These are phyloP conservation scores for Pythium vanterpoolii DNA, from an alignment of 352 stramenopile species.

Conservation along the genomic window DNA sequence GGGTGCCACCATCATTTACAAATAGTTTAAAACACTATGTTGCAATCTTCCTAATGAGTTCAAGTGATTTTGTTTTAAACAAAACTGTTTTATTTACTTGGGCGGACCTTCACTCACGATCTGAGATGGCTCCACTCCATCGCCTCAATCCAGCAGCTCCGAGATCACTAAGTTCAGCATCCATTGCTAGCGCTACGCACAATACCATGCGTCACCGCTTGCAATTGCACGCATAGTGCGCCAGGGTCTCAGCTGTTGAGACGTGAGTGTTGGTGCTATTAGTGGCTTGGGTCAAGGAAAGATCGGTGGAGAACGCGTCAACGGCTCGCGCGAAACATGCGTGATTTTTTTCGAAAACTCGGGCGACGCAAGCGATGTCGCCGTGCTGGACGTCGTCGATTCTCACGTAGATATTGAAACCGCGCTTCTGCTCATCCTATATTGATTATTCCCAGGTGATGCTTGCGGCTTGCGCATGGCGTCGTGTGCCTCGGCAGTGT, in stretches of 20 bases:
- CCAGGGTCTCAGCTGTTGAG: neutral
- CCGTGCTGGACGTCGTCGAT: neutral
- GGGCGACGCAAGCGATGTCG: neutral
- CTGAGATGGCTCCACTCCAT: slow-evolving; percentile 8
- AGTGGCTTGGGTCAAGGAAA: neutral
- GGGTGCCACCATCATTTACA: neutral
- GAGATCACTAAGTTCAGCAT: too few species aligned
- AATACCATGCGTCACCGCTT: neutral
- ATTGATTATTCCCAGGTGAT: too few species aligned
- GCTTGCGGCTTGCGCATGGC: too few species aligned
- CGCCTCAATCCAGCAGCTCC: neutral
- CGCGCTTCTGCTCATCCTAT: neutral
- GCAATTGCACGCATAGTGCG: neutral
- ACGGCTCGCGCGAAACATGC: slow-evolving; percentile 15
- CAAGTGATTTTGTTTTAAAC: too few species aligned
- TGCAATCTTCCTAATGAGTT: neutral
- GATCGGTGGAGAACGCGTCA: neutral
- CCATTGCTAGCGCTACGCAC: neutral
- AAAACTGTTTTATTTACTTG: too few species aligned
- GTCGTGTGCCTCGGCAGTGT: neutral
- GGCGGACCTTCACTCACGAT: slow-evolving; percentile 12
- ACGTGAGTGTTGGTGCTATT: neutral
- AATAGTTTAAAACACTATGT: slow-evolving; percentile 2
- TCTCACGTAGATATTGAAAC: neutral
- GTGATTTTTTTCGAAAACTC: slow-evolving; percentile 16